Base-by-base conservation (phyloP, 345 rosid genomes). In the Salix brachista region DNA sequence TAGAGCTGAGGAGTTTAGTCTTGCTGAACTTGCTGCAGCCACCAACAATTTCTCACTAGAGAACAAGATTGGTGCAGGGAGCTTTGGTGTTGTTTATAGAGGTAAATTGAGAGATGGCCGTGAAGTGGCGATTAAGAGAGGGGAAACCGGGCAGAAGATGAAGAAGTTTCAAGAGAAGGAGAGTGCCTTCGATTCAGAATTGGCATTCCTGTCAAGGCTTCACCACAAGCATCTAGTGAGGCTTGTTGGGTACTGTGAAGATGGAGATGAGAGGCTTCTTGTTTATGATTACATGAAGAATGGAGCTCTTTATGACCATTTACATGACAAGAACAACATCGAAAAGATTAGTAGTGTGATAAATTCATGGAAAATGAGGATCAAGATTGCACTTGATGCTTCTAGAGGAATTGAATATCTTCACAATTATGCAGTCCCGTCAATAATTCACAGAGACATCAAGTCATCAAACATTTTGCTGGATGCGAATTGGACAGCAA, bases 271-370 rank as follows among this genome's bases (percentile, higher is more conserved):
- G 82, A 82, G 85, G 62, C 96, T 95, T 44, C 74, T 95, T 8
- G 99, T 95, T n/a, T 95, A 91, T 67, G 97, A 95, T 30, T 88
- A 82, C 91, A 93, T 93, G 99, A 91, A 89, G 78, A 87, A 93
- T 41, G 99, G 99, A 13, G 94, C 97, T 4, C 84, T 95, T 6
- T 83, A 93, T 50, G 94, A 95, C 75, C 99, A 90, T 79, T 83
- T 95, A 28, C 99, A 93, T 72, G 86, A 67, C 84, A 76, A 62
- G 71, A 82, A 88, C 84, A 90, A 91, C 62, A 82, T 85, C 8
- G 88, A 87, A 37, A 92, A 86, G 82, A 85, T 79, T 21, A 90
- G 92, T 44, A 88, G 91, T 44, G 56, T 88, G 70, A 69, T 93
- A 14, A 96, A 96, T 80, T 92, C 97, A 44, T 94, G 99, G 99